phyloP scores from a whole-genome alignment of 495 filamentous ascomycete genomes.

The Chlorociboria aeruginascens region DNA sequence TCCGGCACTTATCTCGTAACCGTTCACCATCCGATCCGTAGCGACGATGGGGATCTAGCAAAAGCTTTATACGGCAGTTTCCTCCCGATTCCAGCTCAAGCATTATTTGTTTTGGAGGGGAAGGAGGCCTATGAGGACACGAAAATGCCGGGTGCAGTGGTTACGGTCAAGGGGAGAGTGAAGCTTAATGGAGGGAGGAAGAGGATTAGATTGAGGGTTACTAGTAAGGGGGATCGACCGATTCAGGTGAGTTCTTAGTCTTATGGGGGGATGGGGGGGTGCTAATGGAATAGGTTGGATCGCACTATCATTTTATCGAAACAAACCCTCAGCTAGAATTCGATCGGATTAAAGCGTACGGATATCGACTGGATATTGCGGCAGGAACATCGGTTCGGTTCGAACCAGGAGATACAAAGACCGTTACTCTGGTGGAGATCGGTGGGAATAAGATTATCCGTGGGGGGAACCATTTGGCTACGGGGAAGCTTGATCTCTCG shows the following conservation, averaged over 20 bases:
- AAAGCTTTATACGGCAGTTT: slow-evolving; percentile 88
- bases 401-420: slow-evolving; percentile 88
- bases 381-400: slow-evolving; percentile 91
- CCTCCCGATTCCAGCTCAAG: slow-evolving; percentile 56
- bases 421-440: slow-evolving; percentile 88
- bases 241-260: slow-evolving; percentile 51
- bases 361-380: slow-evolving; percentile 78
- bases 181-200: slow-evolving; percentile 62
- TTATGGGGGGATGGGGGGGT: background rate
- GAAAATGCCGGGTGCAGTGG: slow-evolving; percentile 68
- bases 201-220: slow-evolving; percentile 62
- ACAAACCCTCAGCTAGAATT: slow-evolving; percentile 85
- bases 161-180: slow-evolving; percentile 56
- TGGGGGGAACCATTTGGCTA: slow-evolving; percentile 73
- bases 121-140: slow-evolving; percentile 48
- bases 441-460: slow-evolving; percentile 69
- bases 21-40: slow-evolving; percentile 78
- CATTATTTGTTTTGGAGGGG: slow-evolving; percentile 28
- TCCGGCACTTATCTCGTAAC: slow-evolving; percentile 91
- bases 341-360: slow-evolving; percentile 75
- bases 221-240: slow-evolving; percentile 81
- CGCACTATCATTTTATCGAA: slow-evolving; percentile 95
- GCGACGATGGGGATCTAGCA: slow-evolving; percentile 77
- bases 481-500: slow-evolving; percentile 52
- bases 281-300: slow-evolving; percentile 49